These are phyloP conservation scores for Kwoniella heveanensis DNA, from an alignment of 768 basidiomycete genomes.

Conservation along the genomic window DNA sequence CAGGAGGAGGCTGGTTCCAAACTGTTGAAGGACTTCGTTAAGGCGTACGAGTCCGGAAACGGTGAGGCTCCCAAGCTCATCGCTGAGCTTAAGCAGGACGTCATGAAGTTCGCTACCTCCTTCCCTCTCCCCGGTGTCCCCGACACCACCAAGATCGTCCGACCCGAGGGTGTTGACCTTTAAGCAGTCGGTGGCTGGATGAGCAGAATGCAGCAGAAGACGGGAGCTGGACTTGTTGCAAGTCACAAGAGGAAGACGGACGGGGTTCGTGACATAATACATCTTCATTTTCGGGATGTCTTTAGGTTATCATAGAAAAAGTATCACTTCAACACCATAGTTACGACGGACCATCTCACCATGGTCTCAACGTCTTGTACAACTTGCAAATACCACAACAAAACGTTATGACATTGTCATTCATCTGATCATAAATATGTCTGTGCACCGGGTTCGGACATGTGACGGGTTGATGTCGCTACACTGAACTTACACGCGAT, in stretches of 20 bases:
- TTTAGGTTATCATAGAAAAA: neutral
- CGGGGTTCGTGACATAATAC: too few relatives aligned
- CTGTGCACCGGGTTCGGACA: too few relatives aligned
- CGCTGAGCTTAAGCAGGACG: constrained; percentile 74
- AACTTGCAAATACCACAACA: neutral
- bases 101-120: constrained; percentile 72
- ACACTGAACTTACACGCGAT: too few relatives aligned
- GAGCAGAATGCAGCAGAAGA: neutral
- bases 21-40: constrained; percentile 92
- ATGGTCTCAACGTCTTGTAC: constrained; percentile 19
- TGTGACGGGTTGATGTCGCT: too few relatives aligned
- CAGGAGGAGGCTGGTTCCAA: constrained; percentile 95
- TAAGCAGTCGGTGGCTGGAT: constrained; percentile 12
- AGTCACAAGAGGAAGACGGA: neutral
- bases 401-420: constrained; percentile 23
- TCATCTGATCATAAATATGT: constrained; percentile 21
- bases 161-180: constrained; percentile 47
- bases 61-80: constrained; percentile 70
- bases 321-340: neutral
- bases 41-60: constrained; percentile 59
- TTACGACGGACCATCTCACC: constrained; percentile 17
- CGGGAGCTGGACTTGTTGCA: neutral
- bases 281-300: constrained; percentile 1
- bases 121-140: constrained; percentile 92
- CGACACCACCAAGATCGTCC: constrained; percentile 54